Percentiles rank a stretch among this genome's conserved stretches.
phyloP scores from a whole-genome alignment of 2,329 filamentous ascomycete genomes.

The Epicoccum sorghinum region DNA sequence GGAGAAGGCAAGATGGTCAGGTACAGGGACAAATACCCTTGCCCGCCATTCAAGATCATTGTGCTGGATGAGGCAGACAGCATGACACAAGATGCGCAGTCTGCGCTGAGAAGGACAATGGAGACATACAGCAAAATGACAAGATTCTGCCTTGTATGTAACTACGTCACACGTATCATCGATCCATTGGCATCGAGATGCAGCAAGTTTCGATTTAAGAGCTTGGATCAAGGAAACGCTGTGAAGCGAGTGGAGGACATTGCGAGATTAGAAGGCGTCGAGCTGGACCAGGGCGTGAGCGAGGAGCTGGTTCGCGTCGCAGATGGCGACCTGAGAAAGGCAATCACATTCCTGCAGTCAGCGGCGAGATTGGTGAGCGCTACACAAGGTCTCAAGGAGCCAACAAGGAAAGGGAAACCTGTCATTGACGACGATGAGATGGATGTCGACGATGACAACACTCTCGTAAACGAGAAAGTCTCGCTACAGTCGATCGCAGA shows the following conservation, averaged over 20 bases:
- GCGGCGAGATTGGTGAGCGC: conserved; percentile 87
- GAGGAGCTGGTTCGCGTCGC: conserved; percentile 85
- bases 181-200: conserved; percentile 92
- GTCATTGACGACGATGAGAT: conserved; percentile 59
- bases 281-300: conserved; percentile 76
- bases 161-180: conserved; percentile 98
- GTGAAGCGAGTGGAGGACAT: conserved; percentile 81
- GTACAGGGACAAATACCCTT: conserved; percentile 76
- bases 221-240: conserved; percentile 84
- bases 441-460: conserved; percentile 46
- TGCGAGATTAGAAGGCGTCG: conserved; percentile 77
- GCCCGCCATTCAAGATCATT: conserved; percentile 98
- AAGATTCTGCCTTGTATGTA: conserved; percentile 95
- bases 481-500: conserved; percentile 86
- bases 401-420: conserved; percentile 52
- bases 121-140: conserved; percentile 98
- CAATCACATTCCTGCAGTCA: conserved; percentile 94
- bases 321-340: conserved; percentile 93
- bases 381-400: conserved; percentile 28
- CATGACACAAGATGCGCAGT: conserved; percentile 98
- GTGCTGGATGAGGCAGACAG: conserved; percentile 97
- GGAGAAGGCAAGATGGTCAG: conserved; percentile 38
- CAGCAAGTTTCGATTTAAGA: conserved; percentile 98
- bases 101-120: conserved; percentile 92
- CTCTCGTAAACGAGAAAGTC: conserved; percentile 21